Evolutionary conservation across 176 grass and related monocot genomes (phyloP), one percentile per base, ranked within the genome.

Genomic region (Hyparrhenia diplandra): DNA sequence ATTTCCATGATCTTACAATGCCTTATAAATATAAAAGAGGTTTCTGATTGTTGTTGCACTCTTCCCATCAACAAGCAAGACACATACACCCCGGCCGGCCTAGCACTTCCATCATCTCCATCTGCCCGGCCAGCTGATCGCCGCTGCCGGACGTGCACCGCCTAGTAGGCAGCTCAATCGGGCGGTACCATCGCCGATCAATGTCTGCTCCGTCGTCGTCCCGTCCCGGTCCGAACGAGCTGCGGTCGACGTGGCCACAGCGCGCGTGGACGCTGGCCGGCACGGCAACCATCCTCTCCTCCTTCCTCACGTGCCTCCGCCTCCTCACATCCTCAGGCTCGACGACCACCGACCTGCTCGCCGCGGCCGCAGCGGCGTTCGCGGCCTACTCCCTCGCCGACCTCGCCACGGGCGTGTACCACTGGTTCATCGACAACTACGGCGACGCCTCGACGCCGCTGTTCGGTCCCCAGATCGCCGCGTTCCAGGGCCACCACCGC

Each of bases 361-460:
- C 85, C 34, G 83, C 87, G 2, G 39, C 39, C 39, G 9, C 9
- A 1, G 39, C 9, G 0, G 72, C 80, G 27, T 2, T 82, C 5
- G 68, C 85, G 40, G 87, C 89, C 1, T 97, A 97, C 85, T 64
- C 91, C 42, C 59, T 94, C 80, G 85, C 94, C 20, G 94, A 97
- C 84, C 92, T 97, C 35, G 81, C 77, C 55, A 83, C 80, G 24
- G 92, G 92, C 14, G 21, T 94, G 49, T 97, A 94, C 75, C 92
- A 97, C 90, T 97, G 92, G 95, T 57, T 85, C 49, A 74, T 97
- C 76, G 92, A 97, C 90, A 97, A 94, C 87, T 97, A 97, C 88
- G 95, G 92, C 41, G 83, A 84, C 83, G 63, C 90, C 17, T 63
- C 81, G 28, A 97, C 90, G 4, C 92, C 95, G 6, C 5, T 97